A percentile compares a stretch with the other conserved stretches of the same genome.
phyloP scores from a whole-genome alignment of 2,329 filamentous ascomycete species.

The Aureobasidium leucospermi region DNA sequence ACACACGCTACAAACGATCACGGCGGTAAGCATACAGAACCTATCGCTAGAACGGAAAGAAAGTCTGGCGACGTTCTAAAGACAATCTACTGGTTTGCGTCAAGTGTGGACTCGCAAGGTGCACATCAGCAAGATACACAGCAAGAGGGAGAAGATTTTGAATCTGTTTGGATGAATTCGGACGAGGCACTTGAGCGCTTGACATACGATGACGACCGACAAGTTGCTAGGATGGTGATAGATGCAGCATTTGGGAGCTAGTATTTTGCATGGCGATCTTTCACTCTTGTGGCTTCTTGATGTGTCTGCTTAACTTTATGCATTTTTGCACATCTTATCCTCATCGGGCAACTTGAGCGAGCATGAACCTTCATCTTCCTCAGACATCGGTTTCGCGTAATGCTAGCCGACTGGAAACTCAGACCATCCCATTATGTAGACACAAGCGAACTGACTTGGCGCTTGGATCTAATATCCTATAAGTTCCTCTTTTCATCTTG shows the following conservation, averaged over 20 bases:
- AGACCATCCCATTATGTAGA: neutral
- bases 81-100: slow-evolving; percentile 14
- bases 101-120: neutral
- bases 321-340: no score
- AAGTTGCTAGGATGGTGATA: neutral
- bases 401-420: neutral
- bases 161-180: neutral
- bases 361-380: no score
- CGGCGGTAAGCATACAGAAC: neutral
- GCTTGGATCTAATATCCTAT: neutral
- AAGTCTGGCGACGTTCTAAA: neutral
- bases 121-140: neutral
- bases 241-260: neutral
- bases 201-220: neutral
- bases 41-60: neutral
- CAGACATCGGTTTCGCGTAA: neutral
- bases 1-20: neutral
- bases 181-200: neutral
- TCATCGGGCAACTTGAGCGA: no score
- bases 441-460: slow-evolving; percentile 1
- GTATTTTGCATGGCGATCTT: no score
- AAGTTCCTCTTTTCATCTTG: neutral
- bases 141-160: slow-evolving; percentile 12
- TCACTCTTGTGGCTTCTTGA: no score
- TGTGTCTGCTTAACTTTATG: no score